Conservation (phyloP, 139 green algal genomes). For the Chlorella sorokiniana region DNA sequence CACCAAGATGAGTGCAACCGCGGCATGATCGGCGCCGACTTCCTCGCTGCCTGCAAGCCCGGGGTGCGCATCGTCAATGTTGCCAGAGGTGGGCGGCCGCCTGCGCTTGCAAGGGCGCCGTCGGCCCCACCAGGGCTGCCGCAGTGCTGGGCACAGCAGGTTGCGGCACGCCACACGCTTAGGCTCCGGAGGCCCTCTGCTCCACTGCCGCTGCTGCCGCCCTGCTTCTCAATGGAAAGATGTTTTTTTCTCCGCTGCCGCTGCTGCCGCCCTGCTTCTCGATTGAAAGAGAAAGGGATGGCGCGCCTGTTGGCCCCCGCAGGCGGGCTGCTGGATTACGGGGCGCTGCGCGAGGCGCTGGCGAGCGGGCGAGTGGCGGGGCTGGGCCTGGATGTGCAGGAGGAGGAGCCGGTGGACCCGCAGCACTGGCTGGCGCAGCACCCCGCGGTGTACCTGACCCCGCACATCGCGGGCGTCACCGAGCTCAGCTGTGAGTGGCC, state of each 20-base stretch:
- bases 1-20: constrained; percentile 42
- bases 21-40: constrained; percentile 51
- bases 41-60: constrained; percentile 53
- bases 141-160: too few relatives aligned
- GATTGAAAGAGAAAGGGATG: neutral
- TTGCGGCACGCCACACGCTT: too few relatives aligned
- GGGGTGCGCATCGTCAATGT: constrained; percentile 70
- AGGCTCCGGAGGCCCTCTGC: too few relatives aligned
- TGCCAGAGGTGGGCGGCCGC: constrained; percentile 44
- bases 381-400: constrained; percentile 68
- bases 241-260: too few relatives aligned
- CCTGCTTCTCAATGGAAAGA: too few relatives aligned
- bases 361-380: constrained; percentile 49
- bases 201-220: too few relatives aligned
- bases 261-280: neutral
- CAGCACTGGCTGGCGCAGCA: constrained; percentile 46
- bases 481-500: constrained; percentile 50
- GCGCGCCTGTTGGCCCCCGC: neutral
- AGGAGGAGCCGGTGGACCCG: constrained; percentile 62
- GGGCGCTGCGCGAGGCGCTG: constrained; percentile 48
- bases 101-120: too few relatives aligned
- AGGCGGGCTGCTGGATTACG: constrained; percentile 69
- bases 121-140: too few relatives aligned
- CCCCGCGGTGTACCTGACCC: constrained; percentile 58
- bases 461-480: constrained; percentile 75